Evolutionary conservation across 1,139 yeast genomes (phyloP).

Genomic region (Debaryomycetaceae sp.): DNA sequence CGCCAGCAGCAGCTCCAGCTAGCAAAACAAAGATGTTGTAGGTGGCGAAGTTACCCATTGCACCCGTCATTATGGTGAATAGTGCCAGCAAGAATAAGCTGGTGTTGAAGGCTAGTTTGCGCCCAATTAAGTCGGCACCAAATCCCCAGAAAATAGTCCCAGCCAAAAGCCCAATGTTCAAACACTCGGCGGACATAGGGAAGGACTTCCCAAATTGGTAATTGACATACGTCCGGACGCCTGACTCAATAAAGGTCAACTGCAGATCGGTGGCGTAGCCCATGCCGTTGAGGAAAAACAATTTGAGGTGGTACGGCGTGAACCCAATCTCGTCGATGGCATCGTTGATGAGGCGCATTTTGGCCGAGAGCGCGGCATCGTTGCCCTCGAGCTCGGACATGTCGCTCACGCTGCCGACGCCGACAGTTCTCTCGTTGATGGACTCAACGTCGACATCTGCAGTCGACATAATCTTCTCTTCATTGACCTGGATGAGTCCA

Average conservation of each 20-base stretch:
- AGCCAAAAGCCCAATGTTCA: conserved; percentile 43
- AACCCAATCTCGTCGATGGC: conserved; percentile 36
- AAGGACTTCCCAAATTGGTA: conserved; percentile 36
- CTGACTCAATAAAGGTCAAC: conserved; percentile 38
- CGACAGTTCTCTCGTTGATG: too few relatives aligned
- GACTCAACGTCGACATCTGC: conserved; percentile 1
- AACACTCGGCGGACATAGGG: conserved; percentile 26
- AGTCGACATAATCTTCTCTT: too few relatives aligned
- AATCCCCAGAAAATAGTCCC: conserved; percentile 60
- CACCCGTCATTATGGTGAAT: conserved; percentile 51
- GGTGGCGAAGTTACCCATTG: conserved; percentile 43
- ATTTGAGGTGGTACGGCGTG: conserved; percentile 30
- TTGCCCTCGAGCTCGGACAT: conserved; percentile 22
- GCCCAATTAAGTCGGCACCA: conserved; percentile 56
- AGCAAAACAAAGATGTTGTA: conserved; percentile 48
- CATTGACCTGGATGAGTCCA: too few relatives aligned
- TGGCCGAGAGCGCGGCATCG: conserved; percentile 21
- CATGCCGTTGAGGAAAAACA: conserved; percentile 50
- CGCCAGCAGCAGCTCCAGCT: conserved; percentile 49
- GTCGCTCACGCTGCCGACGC: conserved; percentile 15
- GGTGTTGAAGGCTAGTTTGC: conserved; percentile 51
- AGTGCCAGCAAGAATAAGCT: conserved; percentile 48
- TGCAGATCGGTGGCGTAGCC: conserved; percentile 65
- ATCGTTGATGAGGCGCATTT: conserved; percentile 27
- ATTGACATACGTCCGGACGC: conserved; percentile 35